These are phyloP conservation scores for Scedosporium boydii DNA, from an alignment of 2,329 filamentous ascomycete genomes.

Conservation along the genomic window DNA sequence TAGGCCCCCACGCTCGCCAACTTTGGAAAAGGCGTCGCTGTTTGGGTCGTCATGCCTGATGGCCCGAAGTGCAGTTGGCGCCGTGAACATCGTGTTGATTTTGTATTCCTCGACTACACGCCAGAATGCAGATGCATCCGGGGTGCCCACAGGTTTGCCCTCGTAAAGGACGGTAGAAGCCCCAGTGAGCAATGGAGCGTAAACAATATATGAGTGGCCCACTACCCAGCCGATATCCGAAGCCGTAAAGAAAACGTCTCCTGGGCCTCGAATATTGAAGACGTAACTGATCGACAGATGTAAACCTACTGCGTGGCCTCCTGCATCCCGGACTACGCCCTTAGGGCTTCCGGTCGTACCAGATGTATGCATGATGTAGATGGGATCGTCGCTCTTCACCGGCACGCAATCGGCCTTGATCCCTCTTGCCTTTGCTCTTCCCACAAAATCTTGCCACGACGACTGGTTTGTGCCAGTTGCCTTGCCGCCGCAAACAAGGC, in stretches of 20 bases:
- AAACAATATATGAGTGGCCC: slow-evolving; percentile 71
- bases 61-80: slow-evolving; percentile 76
- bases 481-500: too few species aligned
- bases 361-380: slow-evolving; percentile 87
- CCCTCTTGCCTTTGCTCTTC: slow-evolving; percentile 48
- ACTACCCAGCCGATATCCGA: slow-evolving; percentile 83
- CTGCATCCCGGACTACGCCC: slow-evolving; percentile 72
- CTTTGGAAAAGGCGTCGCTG: slow-evolving; percentile 51
- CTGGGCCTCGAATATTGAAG: slow-evolving; percentile 73
- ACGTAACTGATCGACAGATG: slow-evolving; percentile 74
- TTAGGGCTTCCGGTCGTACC: slow-evolving; percentile 77
- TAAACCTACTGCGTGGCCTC: slow-evolving; percentile 78
- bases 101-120: slow-evolving; percentile 74
- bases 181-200: slow-evolving; percentile 75
- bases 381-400: slow-evolving; percentile 63
- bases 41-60: slow-evolving; percentile 80
- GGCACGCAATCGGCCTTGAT: slow-evolving; percentile 67
- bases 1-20: slow-evolving; percentile 62
- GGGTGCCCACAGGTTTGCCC: slow-evolving; percentile 84
- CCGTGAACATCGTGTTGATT: slow-evolving; percentile 77
- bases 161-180: slow-evolving; percentile 84
- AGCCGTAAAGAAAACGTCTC: slow-evolving; percentile 65
- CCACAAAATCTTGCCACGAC: too few species aligned
- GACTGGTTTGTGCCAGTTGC: too few species aligned
- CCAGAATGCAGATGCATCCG: slow-evolving; percentile 83